Evolutionary conservation across 345 rosid species (phyloP), one percentile per base, ranked within the genome.

Genomic region (Brassica nigra): DNA sequence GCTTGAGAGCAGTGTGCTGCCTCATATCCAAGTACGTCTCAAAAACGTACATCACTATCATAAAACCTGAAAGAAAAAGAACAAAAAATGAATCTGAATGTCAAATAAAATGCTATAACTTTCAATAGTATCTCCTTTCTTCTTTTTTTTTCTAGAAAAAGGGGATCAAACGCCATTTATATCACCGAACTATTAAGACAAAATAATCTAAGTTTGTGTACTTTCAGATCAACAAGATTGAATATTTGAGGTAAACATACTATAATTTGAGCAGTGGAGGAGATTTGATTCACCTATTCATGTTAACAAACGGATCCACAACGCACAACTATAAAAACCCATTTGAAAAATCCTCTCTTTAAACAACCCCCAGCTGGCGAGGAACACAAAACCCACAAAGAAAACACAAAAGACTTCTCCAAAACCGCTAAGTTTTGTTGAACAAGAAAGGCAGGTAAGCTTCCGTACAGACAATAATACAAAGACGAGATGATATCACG

Each of bases 11-110:
- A 81, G 88, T 76, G 74, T 86, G 97, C 87, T 93, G 97, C 74
- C 97, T 89, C 81, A 93, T 66, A 85, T 92, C 97, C 85, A 93
- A 87, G 78, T 90, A 96, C 3, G 91, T 86, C 83, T 96, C 99
- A 76, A 96, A 90, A 66, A 92, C 28, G 71, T 96, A 93, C 97
- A 93, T 89, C 64, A 93, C 82, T 74, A 93, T 80, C 97, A 96
- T 93, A 83, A 96, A 92, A 80, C 97, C 99, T 93, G 88, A 8
- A 78, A 5, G 15, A 12, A 27, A 15, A 18, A 68, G 2, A 6
- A 10, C 58, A 18, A n/a, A 66, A 66, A 2, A 31, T 4, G 29
- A 49, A 55, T 29, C 12, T 68, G 11, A 63, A 61, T 63, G 15
- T 62, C 59, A 66, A 16, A 70, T 4, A 16, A 30, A 66, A 54